A percentile compares a stretch with the other conserved stretches of the same genome.
These are phyloP conservation scores for Saururus chinensis DNA, from an alignment of 164 flowering plant genomes.

Conservation along the genomic window DNA sequence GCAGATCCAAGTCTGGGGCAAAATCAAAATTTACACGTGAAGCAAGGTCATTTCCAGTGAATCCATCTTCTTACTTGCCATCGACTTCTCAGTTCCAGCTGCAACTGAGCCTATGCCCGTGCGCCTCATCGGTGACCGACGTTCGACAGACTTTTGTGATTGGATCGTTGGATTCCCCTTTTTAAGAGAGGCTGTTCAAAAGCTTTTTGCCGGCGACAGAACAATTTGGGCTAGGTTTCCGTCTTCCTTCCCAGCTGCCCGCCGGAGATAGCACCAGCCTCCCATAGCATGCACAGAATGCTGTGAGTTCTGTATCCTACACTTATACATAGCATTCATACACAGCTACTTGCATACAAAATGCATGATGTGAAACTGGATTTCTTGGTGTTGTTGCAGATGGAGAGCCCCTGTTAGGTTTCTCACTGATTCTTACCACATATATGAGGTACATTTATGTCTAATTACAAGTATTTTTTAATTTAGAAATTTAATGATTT, in stretches of 20 bases:
- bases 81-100: too few relatives aligned
- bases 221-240: neutral
- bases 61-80: too few relatives aligned
- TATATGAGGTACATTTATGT: constrained; percentile 3
- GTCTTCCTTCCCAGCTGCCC: neutral
- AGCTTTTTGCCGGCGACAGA: neutral
- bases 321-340: neutral
- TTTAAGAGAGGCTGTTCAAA: neutral
- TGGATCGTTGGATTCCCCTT: neutral
- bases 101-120: too few relatives aligned
- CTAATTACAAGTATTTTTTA: neutral
- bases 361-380: neutral
- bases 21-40: too few relatives aligned
- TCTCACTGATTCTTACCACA: constrained; percentile 8
- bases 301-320: constrained; percentile 7
- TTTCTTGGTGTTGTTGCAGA: constrained; percentile 13
- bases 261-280: neutral
- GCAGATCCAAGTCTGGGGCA: too few relatives aligned
- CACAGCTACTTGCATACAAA: neutral
- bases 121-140: too few relatives aligned
- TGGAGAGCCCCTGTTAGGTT: constrained; percentile 13
- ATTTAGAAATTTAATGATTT: neutral
- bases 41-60: too few relatives aligned
- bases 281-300: constrained; percentile 11
- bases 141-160: too few relatives aligned